A percentile compares a stretch with the other conserved stretches of the same genome.
Conservation (phyloP, 805 yeast species). For the Pichia membranifaciens region DNA sequence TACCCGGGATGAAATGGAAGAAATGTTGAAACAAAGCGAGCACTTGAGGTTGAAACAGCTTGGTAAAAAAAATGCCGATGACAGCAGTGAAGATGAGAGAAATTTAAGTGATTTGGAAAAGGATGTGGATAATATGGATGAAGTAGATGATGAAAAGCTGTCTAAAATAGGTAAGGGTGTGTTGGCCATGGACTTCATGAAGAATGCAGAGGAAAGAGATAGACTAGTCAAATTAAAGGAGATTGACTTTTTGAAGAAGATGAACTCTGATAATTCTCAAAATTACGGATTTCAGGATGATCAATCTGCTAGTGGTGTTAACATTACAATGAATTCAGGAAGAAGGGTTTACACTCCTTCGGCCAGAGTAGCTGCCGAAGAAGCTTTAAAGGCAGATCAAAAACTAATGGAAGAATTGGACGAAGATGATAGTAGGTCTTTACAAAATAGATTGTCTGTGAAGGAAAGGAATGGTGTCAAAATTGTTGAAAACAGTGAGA, state of each 20-base stretch:
- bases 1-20: constrained; percentile 86
- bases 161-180: constrained; percentile 77
- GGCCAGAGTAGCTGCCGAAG: constrained; percentile 36
- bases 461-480: constrained; percentile 13
- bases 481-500: not conserved
- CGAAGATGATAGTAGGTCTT: constrained; percentile 44
- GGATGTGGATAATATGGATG: constrained; percentile 40
- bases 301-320: constrained; percentile 38
- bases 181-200: constrained; percentile 93
- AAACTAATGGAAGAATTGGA: constrained; percentile 39
- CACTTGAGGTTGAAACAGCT: constrained; percentile 63
- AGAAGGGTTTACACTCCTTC: constrained; percentile 75
- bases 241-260: constrained; percentile 43
- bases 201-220: constrained; percentile 72
- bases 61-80: constrained; percentile 33
- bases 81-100: constrained; percentile 38
- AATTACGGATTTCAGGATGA: constrained; percentile 34
- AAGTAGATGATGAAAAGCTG: constrained; percentile 32
- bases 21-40: constrained; percentile 87
- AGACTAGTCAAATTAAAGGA: constrained; percentile 52
- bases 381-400: constrained; percentile 32
- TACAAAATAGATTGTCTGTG: constrained; percentile 35
- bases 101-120: constrained; percentile 48
- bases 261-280: constrained; percentile 34
- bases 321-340: constrained; percentile 59